Base-by-base conservation (phyloP, 2,329 filamentous ascomycete genomes). In the Ploettnerulaceae sp. region DNA sequence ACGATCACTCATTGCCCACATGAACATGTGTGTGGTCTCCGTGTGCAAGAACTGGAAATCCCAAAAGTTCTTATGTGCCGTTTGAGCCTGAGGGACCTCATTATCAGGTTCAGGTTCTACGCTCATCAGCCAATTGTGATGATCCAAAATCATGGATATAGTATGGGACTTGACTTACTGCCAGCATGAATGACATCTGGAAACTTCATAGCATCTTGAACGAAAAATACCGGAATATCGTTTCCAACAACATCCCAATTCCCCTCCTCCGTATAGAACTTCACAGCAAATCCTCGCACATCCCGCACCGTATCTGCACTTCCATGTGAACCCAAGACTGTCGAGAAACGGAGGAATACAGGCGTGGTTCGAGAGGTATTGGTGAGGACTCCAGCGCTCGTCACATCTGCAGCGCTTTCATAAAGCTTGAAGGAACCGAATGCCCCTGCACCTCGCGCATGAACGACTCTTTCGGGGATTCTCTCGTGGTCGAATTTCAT, bases 271-370 rank as follows among this genome's bases (percentile, higher is more conserved):
- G 86, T 89, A 61, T 89, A 89, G 59, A 87, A 81, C 65, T 87
- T 88, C 52, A 87, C 67, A 0, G 86, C 85, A 53, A 91, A 93
- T 1, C 87, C 86, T 28, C 86, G 79, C 2, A 89, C 84, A 69
- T 93, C 86, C n/a, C 87, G 78, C 1, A 89, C 86, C 0, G 85
- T 90, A 61, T 93, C 87, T 5, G 86, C 84, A 41, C 82, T 86
- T 9, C 86, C 87, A 25, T 81, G 75, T 61, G 80, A 86, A 5
- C 84, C 85, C 2, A 86, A 72, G 0, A 88, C 86, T 0, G 87
- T 91, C 0, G 86, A 91, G 64, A 93, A 90, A 0, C 86, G 81
- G 12, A 85, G 60, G 60, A 88, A 87, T 1, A 86, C 70, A 0
- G 75, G 80, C 0, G 84, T 89, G 25, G 74, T 76, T 22, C 81